Base-by-base conservation (phyloP, 441 rosid species). In the Adansonia madagascariensis region DNA sequence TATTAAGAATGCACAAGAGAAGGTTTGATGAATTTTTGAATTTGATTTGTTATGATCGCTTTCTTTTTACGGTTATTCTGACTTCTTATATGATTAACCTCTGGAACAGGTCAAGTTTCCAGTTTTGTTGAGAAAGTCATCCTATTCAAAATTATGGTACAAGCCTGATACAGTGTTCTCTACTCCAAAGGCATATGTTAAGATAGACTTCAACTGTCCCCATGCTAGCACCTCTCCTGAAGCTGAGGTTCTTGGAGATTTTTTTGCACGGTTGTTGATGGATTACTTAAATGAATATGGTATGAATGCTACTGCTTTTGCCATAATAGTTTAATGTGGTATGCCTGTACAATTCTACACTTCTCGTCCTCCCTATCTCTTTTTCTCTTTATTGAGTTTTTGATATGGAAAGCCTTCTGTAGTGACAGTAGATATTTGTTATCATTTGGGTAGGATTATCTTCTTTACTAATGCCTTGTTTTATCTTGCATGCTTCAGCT, bases 261-360 rank as follows among this genome's bases (percentile, higher is more conserved):
- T 94, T 60, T 96, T 94, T 85, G 81, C 96, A 1, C 84, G 85
- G 77, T 78, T 96, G 85, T 75, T 94, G 73, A 82, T 84, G 84
- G 99, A 94, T 83, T 90, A 92, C 84, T 85, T 96, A 89, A 96
- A 94, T 89, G 98, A 94, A 82, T 94, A 88, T 74, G 98, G 98
- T 96, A 84, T 80, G 87, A 55, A 49, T 67, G 61, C 12, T 20
- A 3, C 12, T 57, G 35, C 31, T 62, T 27, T 50, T 50, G 8
- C 22, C 50, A 10, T 64, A 17, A 24, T 75, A 7, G 53, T 52
- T 46, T 46, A 49, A 62, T 10, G 31, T 47, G 69, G 20, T n/a
- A 62, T 62, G 15, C 77, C 7, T 61, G 9, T 39, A 46, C 46
- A 71, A 63, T 55, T 55, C 47, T 55, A 72, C 18, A 4, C 31